Base-by-base conservation (phyloP, 139 green algal species). In the Zygnema circumcarinatum region DNA sequence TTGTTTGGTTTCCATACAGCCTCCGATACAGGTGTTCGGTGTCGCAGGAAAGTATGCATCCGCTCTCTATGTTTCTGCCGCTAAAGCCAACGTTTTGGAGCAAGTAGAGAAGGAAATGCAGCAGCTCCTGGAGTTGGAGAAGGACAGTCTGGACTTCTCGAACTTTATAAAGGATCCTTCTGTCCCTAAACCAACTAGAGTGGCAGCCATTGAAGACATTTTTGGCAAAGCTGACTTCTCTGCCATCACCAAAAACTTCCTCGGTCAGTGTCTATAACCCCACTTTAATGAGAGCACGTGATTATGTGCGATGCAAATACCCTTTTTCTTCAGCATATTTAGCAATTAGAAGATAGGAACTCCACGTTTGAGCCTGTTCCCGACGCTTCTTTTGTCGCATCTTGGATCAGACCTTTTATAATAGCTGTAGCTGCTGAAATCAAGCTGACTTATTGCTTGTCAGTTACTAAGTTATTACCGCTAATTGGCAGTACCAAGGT, bases 41-140 rank as follows among this genome's bases (percentile, higher is more conserved):
- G 42, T 91, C 7, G 62, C 41, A 35, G 85, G 85, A 32, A 90
- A 88, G 62, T 90, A 90, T 33, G 85, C 85, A 21, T 90, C 81
- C 22, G 85, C 85, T 29, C 83, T 90, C 35, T 90, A 85, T 52
- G 85, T 90, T 38, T 38, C 85, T n/a, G 85, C 85, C 16, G 79
- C 86, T 29, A 80, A 84, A 35, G 38, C n/a, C 22, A 85, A 89
- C 36, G 36, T 74, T 11, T 38, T 90, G 47, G 85, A 90, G 11
- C 22, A 38, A 11, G 85, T 90, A 20, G 85, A 86, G 53, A 16
- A 11, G 11, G 85, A 90, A 81, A 36, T 90, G 31, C 2, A 85
- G 41, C n/a, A 87, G 81, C 81, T 87, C 1, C 42, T 32, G 11
- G 20, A 69, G 2, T 32, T 85, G 78, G 38, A n/a, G 20, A 35